Evolutionary conservation across 1,284 basidiomycete species (phyloP).

Genomic region (Cutaneotrichosporon spelunceum): DNA sequence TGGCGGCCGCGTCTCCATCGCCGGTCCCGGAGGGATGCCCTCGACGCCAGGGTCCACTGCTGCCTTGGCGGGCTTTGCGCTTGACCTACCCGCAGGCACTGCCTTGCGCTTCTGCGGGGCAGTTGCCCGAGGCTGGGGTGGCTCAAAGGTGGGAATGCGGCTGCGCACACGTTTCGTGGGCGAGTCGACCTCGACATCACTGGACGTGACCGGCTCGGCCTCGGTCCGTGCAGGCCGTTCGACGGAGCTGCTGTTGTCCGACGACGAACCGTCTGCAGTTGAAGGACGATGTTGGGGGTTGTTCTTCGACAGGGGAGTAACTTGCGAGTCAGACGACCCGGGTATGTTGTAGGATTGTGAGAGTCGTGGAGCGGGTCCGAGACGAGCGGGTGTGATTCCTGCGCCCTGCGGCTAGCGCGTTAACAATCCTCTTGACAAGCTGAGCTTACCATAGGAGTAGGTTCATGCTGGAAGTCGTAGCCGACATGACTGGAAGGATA

Average conservation of each 20-base stretch:
- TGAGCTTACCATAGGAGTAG: background rate
- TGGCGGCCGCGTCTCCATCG: slow-evolving; percentile 70
- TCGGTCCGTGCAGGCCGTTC: slow-evolving; percentile 17
- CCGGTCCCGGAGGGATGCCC: slow-evolving; percentile 73
- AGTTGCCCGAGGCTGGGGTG: background rate
- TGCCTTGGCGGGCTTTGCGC: slow-evolving; percentile 43
- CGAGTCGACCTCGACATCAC: slow-evolving; percentile 45
- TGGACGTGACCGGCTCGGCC: slow-evolving; percentile 21
- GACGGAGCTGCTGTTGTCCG: slow-evolving; percentile 18
- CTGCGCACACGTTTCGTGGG: slow-evolving; percentile 32
- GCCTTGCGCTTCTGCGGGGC: slow-evolving; percentile 1
- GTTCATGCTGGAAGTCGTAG: slow-evolving; percentile 12
- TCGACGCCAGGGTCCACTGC: slow-evolving; percentile 49
- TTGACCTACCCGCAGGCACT: slow-evolving; percentile 25
- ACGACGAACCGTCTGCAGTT: slow-evolving; percentile 11
- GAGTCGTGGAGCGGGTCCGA: slow-evolving; percentile 42
- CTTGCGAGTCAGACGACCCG: slow-evolving; percentile 17
- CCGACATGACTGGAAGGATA: background rate
- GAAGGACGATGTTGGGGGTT: slow-evolving; percentile 13
- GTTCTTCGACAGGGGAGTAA: slow-evolving; percentile 13
- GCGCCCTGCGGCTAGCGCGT: background rate
- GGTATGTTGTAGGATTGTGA: slow-evolving; percentile 35
- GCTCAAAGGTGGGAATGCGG: slow-evolving; percentile 15
- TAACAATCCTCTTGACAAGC: background rate
- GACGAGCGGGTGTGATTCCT: slow-evolving; percentile 46